phyloP scores from a whole-genome alignment of 2,329 filamentous ascomycete genomes.

The Penicillium expansum region DNA sequence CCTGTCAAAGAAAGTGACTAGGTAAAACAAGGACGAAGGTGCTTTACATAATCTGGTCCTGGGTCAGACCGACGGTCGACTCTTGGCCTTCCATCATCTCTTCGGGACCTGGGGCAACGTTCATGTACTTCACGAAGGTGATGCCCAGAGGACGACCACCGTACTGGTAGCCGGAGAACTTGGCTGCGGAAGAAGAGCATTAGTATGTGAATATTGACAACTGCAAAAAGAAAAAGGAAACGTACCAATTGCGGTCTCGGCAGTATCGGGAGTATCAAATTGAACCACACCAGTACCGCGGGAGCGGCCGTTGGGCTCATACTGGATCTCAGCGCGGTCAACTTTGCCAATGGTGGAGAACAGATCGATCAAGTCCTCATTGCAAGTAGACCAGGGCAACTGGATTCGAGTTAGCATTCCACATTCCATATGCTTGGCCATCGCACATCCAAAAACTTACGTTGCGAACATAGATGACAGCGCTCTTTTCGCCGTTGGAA shows the following conservation, averaged over 20 bases:
- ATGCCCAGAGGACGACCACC: constrained; percentile 90
- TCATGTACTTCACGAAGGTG: constrained; percentile 90
- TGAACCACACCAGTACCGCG: constrained; percentile 95
- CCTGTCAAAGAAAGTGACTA: constrained; percentile 8
- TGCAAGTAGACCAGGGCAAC: constrained; percentile 98
- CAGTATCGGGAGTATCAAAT: constrained; percentile 78
- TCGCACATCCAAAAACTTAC: constrained; percentile 56
- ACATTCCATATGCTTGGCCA: not conserved
- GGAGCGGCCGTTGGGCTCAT: constrained; percentile 93
- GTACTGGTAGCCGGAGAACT: constrained; percentile 97
- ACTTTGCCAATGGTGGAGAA: constrained; percentile 98
- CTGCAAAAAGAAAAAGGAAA: constrained; percentile 13
- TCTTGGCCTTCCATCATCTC: constrained; percentile 83
- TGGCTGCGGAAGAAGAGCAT: constrained; percentile 52
- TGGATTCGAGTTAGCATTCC: constrained; percentile 42
- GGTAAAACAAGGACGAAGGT: constrained; percentile 4
- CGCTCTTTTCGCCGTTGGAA: constrained; percentile 76
- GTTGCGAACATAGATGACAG: constrained; percentile 93
- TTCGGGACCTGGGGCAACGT: constrained; percentile 59
- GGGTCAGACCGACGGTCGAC: constrained; percentile 69
- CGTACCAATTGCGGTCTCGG: constrained; percentile 81
- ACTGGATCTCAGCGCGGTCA: constrained; percentile 98
- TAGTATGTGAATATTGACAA: constrained; percentile 22
- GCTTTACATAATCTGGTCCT: constrained; percentile 93
- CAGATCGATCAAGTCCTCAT: constrained; percentile 92